Evolutionary conservation across 257 asterid species (phyloP), one percentile per base, ranked within the genome.

Genomic region (Solanum megistacrolobum): DNA sequence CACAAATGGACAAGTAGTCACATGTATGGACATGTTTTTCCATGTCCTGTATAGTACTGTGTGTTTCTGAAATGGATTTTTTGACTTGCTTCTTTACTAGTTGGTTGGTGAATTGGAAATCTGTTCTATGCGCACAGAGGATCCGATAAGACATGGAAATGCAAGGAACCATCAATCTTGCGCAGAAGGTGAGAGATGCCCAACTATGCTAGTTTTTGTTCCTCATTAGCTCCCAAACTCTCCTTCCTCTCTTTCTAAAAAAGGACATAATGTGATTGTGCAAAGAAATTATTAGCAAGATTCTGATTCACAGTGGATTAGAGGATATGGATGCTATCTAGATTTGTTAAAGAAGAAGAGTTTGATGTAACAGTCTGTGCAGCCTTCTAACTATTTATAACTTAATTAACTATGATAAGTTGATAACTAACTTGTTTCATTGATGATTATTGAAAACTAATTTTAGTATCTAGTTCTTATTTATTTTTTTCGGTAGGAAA

Each of bases 41-140:
- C 39, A 31, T 18, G 27, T 71, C 23, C 68, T 72, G 52, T 36
- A 31, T 71, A 20, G 41, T 86, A 25, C 62, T 68, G 32, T 36
- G 5, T 72, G 36, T 73, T 86, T 72, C 39, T 86, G 88, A 79
- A 79, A 74, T 86, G 75, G 14, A 60, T 60, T 25, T 86, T 87
- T 90, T 88, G 72, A 84, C 89, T 66, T 84, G 52, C 78, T 73
- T 86, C 87, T 91, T 87, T 82, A 34, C 88, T 93, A 97, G 99
- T 88, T 94, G 93, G 96, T 96, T 88, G 92, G 92, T 89, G 94
- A 94, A 90, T 86, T 97, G 91, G 96, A 94, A 85, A 89, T 93
- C 62, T 92, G 91, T 84, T 89, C 98, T 74, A 88, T 85, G 68
- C 82, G 83, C 89, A 68, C 91, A 48, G 91, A 89, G 89, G 96